Conservation (phyloP, 495 filamentous ascomycete genomes). For the Penicillium macrosclerotiorum region DNA sequence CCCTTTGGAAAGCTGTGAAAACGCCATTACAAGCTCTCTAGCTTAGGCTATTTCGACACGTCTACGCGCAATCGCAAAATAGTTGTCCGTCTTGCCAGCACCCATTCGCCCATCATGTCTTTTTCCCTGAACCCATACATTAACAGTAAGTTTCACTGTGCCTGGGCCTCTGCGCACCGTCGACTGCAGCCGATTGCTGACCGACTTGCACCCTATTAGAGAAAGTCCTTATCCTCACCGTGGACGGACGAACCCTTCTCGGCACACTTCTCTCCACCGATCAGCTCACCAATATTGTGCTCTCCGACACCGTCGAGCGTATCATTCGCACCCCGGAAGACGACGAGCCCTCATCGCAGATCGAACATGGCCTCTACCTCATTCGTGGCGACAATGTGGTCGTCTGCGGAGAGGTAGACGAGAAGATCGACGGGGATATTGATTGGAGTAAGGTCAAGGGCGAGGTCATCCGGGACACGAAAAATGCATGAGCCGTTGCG, state of each 20-base stretch:
- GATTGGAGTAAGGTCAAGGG: conserved; percentile 90
- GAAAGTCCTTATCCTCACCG: conserved; percentile 86
- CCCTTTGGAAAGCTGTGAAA: no score
- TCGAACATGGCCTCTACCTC: conserved; percentile 83
- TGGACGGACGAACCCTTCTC: conserved; percentile 84
- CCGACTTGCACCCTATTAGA: conserved; percentile 53
- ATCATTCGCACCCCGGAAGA: conserved; percentile 84
- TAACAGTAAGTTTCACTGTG: conserved; percentile 57
- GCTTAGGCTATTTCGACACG: no score
- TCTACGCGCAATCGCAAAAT: no score
- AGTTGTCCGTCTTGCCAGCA: no score
- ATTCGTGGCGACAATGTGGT: conserved; percentile 94
- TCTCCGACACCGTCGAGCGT: conserved; percentile 80
- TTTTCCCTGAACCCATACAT: conserved; percentile 56
- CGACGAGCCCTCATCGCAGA: conserved; percentile 73
- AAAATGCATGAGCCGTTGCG: conserved; percentile 58
- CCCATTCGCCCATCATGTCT: conserved; percentile 50
- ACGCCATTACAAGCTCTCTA: no score
- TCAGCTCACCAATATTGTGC: conserved; percentile 88
- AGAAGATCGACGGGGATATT: conserved; percentile 80
- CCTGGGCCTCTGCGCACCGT: background rate
- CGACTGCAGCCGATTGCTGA: conserved; percentile 11
- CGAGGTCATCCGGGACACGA: conserved; percentile 77
- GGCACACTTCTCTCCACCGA: conserved; percentile 85
- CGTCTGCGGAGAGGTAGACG: conserved; percentile 86